Evolutionary conservation across 805 yeast species (phyloP), one percentile per base, ranked within the genome.

Genomic region (Maudiozyma barnettii): DNA sequence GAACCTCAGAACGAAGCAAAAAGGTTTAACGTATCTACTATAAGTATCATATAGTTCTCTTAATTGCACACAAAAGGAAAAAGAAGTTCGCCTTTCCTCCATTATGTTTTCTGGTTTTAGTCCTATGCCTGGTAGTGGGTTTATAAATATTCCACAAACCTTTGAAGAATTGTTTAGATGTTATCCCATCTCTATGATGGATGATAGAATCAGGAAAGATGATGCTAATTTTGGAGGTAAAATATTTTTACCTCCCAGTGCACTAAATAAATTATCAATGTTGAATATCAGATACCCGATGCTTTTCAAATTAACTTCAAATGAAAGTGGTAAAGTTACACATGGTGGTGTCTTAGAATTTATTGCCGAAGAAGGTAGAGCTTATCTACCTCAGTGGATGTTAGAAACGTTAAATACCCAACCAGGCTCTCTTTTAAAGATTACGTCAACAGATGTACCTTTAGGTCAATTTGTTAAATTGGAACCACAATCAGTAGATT

Each of bases 291-390:
- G 96, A 55, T 93, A 93, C 60, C 99, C 99, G 0, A 93, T 93
- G 99, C 72, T 93, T 43, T 93, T 93, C 60, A 84, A 84, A 63
- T 68, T 93, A 38, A 70, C 72, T 31, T 84, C 84, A 47, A 95
- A 83, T 55, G 82, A 77, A 35, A 71, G 76, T 21, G 70, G 73
- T 3, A 62, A 72, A 30, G 69, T 63, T 7, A 87, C 97, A 0
- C 96, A 89, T 63, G 84, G 90, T 42, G 99, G 99, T 60, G 99
- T 93, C 26, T 70, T 93, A 51, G 99, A 93, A 68, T 93, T 93
- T 64, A 84, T 86, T 16, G 96, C 99, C 1, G 98, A 93, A 61
- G 99, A 93, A 70, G 99, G 99, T 16, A 74, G 99, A 48, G 93
- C 79, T 2, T 93, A 93, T 63, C 59, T 93, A 33, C 99, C 99